These are phyloP conservation scores for Komagataella kurtzmanii DNA, from an alignment of 805 yeast genomes.

Conservation along the genomic window DNA sequence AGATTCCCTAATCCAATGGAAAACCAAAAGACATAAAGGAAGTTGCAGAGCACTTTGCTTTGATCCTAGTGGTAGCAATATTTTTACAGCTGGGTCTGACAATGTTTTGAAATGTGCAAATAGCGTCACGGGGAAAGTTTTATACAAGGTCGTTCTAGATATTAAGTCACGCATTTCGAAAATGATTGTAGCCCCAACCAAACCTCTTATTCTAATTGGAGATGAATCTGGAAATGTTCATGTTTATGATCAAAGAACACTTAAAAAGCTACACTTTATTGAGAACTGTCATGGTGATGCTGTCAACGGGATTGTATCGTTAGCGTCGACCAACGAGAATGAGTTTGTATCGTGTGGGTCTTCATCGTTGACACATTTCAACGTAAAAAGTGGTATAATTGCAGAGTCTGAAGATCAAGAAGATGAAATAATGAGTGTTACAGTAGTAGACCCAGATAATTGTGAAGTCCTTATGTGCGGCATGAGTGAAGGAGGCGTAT, in stretches of 20 bases:
- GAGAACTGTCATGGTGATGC: slow-evolving; percentile 61
- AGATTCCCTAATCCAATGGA: slow-evolving; percentile 36
- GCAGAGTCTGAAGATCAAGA: slow-evolving; percentile 78
- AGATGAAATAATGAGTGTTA: slow-evolving; percentile 75
- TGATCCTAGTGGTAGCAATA: slow-evolving; percentile 42
- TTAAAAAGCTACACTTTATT: slow-evolving; percentile 36
- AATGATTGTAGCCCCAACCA: slow-evolving; percentile 28
- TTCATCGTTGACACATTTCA: slow-evolving; percentile 68
- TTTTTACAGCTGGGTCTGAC: slow-evolving; percentile 73
- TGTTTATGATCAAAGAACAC: slow-evolving; percentile 45
- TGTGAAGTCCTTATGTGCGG: slow-evolving; percentile 65
- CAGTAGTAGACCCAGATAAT: slow-evolving; percentile 49
- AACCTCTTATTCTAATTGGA: slow-evolving; percentile 41
- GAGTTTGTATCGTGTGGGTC: slow-evolving; percentile 74
- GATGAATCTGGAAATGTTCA: slow-evolving; percentile 57
- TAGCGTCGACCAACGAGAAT: slow-evolving; percentile 61
- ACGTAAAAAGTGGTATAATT: slow-evolving; percentile 57
- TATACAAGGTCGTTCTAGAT: slow-evolving; percentile 27
- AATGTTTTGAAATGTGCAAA: slow-evolving; percentile 63
- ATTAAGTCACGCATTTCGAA: slow-evolving; percentile 20
- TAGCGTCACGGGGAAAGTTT: slow-evolving; percentile 63
- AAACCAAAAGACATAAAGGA: slow-evolving; percentile 82
- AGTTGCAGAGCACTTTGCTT: slow-evolving; percentile 67
- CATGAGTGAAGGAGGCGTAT: slow-evolving; percentile 82
- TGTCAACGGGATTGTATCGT: slow-evolving; percentile 57